Base-by-base conservation (phyloP, 257 asterid species). In the Lavandula angustifolia region DNA sequence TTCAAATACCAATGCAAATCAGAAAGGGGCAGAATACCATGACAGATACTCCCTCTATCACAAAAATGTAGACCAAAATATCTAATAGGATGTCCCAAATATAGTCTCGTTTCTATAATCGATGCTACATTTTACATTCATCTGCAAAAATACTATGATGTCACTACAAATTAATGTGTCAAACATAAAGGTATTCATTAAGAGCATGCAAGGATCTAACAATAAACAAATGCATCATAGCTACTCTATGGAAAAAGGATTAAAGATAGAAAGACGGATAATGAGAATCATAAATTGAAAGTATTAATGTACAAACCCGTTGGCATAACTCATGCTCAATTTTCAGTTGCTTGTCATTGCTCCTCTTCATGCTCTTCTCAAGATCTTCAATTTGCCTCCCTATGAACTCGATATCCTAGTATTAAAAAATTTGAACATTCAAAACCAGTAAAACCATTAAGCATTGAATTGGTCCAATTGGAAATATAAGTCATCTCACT, bases 341-440 rank as follows among this genome's bases (percentile, higher is more conserved):
- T 76, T 94, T 94, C 70, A 94, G 86, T 79, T 82, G 96, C 79
- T 90, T 94, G 81, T 94, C 99, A 66, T 94, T 94, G 86, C 99
- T 94, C 81, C 99, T 84, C 84, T 94, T 94, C 99, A 90, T 87
- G 90, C 97, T 94, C 87, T 94, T 94, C 48, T 94, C 99, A 47
- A 94, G 71, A 83, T 94, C 99, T 41, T 94, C 99, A 71, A 86
- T 82, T 79, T 82, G 84, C 87, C 84, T 84, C 66, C 77, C 88
- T 77, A 86, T 79, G 86, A 94, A 94, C 76, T 94, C 99, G 17
- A 90, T 72, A 79, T 94, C 99, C 99, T 92, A 22, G 71, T 64
- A 10, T 75, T 33, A 64, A 3, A 68, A 52, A 27, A 67, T 37
- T 40, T 31, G 40, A 55, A 40, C 31, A 52, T 79, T 56, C 67